These are phyloP conservation scores for Rhexocercosporidium sp. DNA, from an alignment of 2,329 filamentous ascomycete genomes.

Conservation along the genomic window DNA sequence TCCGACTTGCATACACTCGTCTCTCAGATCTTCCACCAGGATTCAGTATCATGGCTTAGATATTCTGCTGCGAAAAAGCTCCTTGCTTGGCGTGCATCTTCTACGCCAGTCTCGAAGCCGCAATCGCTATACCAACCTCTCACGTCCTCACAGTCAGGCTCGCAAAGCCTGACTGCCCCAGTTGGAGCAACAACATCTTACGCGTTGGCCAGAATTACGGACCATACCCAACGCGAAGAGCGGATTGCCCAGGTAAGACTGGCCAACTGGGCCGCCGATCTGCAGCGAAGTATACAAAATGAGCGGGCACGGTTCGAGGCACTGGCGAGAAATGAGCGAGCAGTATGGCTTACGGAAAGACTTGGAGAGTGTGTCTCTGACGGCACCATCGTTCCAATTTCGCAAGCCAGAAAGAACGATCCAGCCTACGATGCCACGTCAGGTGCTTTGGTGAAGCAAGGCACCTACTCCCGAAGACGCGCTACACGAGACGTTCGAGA, in stretches of 20 bases:
- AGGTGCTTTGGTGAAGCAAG: slow-evolving; percentile 31
- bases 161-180: slow-evolving; percentile 36
- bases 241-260: slow-evolving; percentile 70
- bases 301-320: slow-evolving; percentile 74
- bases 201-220: slow-evolving; percentile 64
- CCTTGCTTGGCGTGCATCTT: slow-evolving; percentile 66
- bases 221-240: slow-evolving; percentile 64
- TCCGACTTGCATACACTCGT: slow-evolving; percentile 77
- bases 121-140: slow-evolving; percentile 47
- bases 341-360: slow-evolving; percentile 70
- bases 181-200: slow-evolving; percentile 52
- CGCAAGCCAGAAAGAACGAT: slow-evolving; percentile 38
- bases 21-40: slow-evolving; percentile 75
- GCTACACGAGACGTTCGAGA: slow-evolving; percentile 13
- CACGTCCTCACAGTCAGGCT: slow-evolving; percentile 28
- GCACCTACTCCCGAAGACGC: slow-evolving; percentile 27
- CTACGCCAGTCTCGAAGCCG: slow-evolving; percentile 38
- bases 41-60: slow-evolving; percentile 80
- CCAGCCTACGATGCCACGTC: slow-evolving; percentile 23
- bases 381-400: slow-evolving; percentile 62
- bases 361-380: slow-evolving; percentile 71
- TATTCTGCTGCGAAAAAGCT: slow-evolving; percentile 85
- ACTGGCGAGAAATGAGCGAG: slow-evolving; percentile 65
- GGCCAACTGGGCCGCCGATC: slow-evolving; percentile 80
- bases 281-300: slow-evolving; percentile 76